Evolutionary conservation across 2,329 filamentous ascomycete genomes (phyloP).

Genomic region (Colletotrichum orchidophilum): DNA sequence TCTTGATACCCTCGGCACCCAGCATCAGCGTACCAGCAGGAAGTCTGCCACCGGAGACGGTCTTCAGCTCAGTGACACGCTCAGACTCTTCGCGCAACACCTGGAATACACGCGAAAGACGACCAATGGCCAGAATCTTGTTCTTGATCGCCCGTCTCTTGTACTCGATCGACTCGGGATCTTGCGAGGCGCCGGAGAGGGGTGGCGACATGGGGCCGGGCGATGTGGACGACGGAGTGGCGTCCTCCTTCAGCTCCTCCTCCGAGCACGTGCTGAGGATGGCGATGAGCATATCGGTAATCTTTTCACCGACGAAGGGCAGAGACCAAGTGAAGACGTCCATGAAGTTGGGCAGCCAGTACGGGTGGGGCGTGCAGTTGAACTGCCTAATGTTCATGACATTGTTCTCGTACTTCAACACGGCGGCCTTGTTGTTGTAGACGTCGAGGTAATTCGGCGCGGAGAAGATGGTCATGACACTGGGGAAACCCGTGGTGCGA

Average conservation of each 20-base stretch:
- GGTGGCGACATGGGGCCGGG: slow-evolving; percentile 80
- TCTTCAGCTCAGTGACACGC: slow-evolving; percentile 97
- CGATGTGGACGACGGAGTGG: slow-evolving; percentile 75
- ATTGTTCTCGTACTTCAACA: slow-evolving; percentile 99
- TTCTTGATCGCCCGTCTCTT: slow-evolving; percentile 99
- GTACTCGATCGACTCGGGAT: slow-evolving; percentile 89
- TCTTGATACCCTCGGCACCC: slow-evolving; percentile 97
- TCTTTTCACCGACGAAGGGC: slow-evolving; percentile 98
- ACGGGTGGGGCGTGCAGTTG: slow-evolving; percentile 98
- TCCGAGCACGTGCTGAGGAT: slow-evolving; percentile 99
- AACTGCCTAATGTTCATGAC: slow-evolving; percentile 99
- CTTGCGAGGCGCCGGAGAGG: slow-evolving; percentile 58
- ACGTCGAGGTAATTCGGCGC: slow-evolving; percentile 98
- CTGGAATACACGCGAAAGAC: slow-evolving; percentile 97
- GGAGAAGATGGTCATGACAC: slow-evolving; percentile 99
- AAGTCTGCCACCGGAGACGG: slow-evolving; percentile 88
- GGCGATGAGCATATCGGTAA: slow-evolving; percentile 98
- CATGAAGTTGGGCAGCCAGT: slow-evolving; percentile 99
- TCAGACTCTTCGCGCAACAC: slow-evolving; percentile 97
- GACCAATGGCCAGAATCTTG: slow-evolving; percentile 98
- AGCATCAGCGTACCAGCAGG: slow-evolving; percentile 97
- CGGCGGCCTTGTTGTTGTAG: slow-evolving; percentile 99
- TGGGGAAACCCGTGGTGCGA: slow-evolving; percentile 95
- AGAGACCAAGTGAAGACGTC: slow-evolving; percentile 99
- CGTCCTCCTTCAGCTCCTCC: slow-evolving; percentile 93